A percentile compares a stretch with the other conserved stretches of the same genome.
These are phyloP conservation scores for Colletotrichum cuscutae DNA, from an alignment of 2,329 filamentous ascomycete genomes.

Conservation along the genomic window DNA sequence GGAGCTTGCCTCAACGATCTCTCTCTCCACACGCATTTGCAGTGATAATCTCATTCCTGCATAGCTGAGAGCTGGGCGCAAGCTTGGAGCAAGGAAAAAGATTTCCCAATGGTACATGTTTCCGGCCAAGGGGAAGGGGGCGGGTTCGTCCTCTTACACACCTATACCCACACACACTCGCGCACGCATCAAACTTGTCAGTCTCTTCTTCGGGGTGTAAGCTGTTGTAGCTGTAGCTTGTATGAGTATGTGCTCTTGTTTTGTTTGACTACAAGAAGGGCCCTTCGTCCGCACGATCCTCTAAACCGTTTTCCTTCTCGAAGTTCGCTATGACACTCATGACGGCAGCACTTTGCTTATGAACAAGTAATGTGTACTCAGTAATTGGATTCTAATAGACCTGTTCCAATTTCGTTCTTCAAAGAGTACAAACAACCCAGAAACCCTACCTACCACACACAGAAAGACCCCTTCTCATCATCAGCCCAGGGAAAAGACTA, in stretches of 20 bases:
- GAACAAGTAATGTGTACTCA: conserved; percentile 27
- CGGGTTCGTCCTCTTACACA: not conserved
- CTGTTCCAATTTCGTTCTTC: conserved; percentile 4
- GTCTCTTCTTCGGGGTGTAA: not conserved
- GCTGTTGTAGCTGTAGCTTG: not conserved
- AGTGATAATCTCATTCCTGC: not conserved
- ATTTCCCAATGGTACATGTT: not conserved
- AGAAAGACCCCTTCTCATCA: not conserved
- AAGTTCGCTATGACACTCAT: conserved; percentile 24
- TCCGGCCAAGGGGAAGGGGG: not conserved
- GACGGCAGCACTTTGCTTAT: conserved; percentile 22
- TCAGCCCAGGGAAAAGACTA: not conserved
- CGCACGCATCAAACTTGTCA: not conserved
- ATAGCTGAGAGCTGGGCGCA: not conserved
- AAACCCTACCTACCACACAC: not conserved
- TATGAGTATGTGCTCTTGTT: not conserved
- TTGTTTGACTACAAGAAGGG: conserved; percentile 23
- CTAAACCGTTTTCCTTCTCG: conserved; percentile 13
- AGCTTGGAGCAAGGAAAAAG: not conserved
- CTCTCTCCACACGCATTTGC: not conserved
- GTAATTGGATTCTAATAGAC: conserved; percentile 19
- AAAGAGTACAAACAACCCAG: conserved; percentile 1
- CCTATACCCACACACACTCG: not conserved
- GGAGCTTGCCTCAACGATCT: not conserved
- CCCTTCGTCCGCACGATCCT: conserved; percentile 21